Conservation (phyloP, 495 filamentous ascomycete genomes). For the Pyronema omphalodes region DNA sequence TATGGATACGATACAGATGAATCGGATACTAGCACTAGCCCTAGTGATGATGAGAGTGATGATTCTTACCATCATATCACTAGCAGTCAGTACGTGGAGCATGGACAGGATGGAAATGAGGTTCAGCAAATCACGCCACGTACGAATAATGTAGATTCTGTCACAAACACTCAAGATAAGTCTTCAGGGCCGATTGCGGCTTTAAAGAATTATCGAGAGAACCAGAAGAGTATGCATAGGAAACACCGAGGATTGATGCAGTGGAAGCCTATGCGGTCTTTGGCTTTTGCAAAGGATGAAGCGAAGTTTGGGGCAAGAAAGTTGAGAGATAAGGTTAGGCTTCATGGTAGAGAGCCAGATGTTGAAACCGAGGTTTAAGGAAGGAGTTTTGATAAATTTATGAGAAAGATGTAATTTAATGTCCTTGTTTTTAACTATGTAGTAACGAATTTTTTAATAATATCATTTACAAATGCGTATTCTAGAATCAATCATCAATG, state of each 20-base stretch:
- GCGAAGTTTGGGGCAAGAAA: slow-evolving; percentile 40
- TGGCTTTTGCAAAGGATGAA: slow-evolving; percentile 55
- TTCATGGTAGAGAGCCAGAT: slow-evolving; percentile 46
- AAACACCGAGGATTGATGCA: slow-evolving; percentile 60
- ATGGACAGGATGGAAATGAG: background rate
- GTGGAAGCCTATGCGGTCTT: slow-evolving; percentile 54
- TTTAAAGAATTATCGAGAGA: slow-evolving; percentile 36
- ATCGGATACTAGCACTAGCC: background rate
- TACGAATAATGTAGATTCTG: background rate
- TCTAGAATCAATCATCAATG: too few species aligned
- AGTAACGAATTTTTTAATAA: too few species aligned
- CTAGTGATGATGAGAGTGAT: background rate
- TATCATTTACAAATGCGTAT: too few species aligned
- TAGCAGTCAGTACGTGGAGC: background rate
- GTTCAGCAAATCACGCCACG: too few species aligned
- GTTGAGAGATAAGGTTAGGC: slow-evolving; percentile 35
- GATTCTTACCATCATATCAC: background rate
- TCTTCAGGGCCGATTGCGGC: slow-evolving; percentile 23
- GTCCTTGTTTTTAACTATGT: too few species aligned
- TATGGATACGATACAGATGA: background rate
- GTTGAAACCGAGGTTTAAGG: slow-evolving; percentile 45
- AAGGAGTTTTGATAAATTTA: background rate
- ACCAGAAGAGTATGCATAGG: slow-evolving; percentile 42
- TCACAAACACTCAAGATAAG: slow-evolving; percentile 13
- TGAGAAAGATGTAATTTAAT: too few species aligned